phyloP scores from a whole-genome alignment of 257 asterid genomes.

The Nicotiana noctiflora region DNA sequence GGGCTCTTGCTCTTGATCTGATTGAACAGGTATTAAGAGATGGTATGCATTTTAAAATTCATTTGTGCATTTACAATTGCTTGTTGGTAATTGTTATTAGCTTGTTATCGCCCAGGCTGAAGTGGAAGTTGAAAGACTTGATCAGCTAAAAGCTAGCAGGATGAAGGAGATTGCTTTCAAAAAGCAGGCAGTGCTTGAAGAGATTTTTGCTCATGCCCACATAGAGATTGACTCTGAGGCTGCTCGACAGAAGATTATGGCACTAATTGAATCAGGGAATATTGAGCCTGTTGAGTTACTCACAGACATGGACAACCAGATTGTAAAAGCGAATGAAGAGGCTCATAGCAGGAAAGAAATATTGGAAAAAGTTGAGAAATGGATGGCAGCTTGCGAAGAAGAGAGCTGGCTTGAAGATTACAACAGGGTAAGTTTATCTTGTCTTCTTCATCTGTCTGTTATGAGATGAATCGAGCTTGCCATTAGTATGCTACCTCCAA shows the following conservation, averaged over 20 bases:
- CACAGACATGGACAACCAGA: slow-evolving; percentile 89
- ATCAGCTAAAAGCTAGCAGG: slow-evolving; percentile 83
- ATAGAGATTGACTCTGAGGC: slow-evolving; percentile 78
- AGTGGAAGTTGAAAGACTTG: slow-evolving; percentile 92
- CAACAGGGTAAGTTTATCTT: slow-evolving; percentile 51
- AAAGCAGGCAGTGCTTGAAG: slow-evolving; percentile 88
- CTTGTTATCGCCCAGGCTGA: slow-evolving; percentile 51
- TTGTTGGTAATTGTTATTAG: slow-evolving; percentile 1
- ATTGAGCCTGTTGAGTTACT: slow-evolving; percentile 74
- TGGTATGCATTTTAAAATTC: not conserved
- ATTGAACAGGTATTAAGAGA: slow-evolving; percentile 61
- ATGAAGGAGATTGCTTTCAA: slow-evolving; percentile 95
- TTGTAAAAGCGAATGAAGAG: slow-evolving; percentile 80
- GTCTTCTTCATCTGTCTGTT: not conserved
- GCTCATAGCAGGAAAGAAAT: slow-evolving; percentile 85
- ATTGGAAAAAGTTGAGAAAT: slow-evolving; percentile 92
- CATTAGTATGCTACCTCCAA: not conserved
- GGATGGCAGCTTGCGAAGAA: slow-evolving; percentile 97
- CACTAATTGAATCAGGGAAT: slow-evolving; percentile 75
- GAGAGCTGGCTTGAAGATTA: slow-evolving; percentile 99
- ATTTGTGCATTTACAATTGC: not conserved
- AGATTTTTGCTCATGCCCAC: slow-evolving; percentile 72
- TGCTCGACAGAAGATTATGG: slow-evolving; percentile 65
- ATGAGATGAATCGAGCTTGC: not conserved
- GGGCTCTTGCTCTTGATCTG: slow-evolving; percentile 82